Evolutionary conservation across 345 rosid genomes (phyloP).

Genomic region (Salix suchowensis): DNA sequence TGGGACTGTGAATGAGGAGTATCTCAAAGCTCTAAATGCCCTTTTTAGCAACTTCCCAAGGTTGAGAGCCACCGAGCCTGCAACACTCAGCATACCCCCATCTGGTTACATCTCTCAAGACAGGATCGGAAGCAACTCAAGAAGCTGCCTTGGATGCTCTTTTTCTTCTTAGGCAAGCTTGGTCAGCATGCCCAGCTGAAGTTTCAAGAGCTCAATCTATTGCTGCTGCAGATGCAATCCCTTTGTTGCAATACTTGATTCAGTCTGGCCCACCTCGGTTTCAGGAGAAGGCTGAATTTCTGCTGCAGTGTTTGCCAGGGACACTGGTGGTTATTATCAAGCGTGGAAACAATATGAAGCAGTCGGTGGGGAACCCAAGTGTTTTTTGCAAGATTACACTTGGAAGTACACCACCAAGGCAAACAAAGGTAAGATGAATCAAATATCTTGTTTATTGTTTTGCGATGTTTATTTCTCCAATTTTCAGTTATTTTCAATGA

Average conservation of each 20-base stretch:
- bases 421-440: conserved; percentile 58
- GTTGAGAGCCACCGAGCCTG: conserved; percentile 95
- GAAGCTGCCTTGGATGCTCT: conserved; percentile 98
- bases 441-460: not conserved
- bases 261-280: conserved; percentile 99
- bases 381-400: conserved; percentile 90
- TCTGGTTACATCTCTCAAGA: conserved; percentile 85
- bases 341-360: conserved; percentile 98
- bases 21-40: conserved; percentile 83
- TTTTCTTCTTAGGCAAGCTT: conserved; percentile 96
- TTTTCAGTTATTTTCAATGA: not conserved
- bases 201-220: conserved; percentile 93
- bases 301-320: conserved; percentile 97
- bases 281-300: conserved; percentile 97
- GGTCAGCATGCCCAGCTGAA: conserved; percentile 99
- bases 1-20: conserved; percentile 92
- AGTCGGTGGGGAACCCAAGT: conserved; percentile 97
- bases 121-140: conserved; percentile 95
- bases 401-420: conserved; percentile 80
- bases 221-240: conserved; percentile 98
- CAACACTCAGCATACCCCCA: conserved; percentile 98
- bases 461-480: not conserved
- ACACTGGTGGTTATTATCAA: conserved; percentile 85
- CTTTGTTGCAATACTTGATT: conserved; percentile 86
- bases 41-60: conserved; percentile 95